Percentiles rank a stretch among this genome's conserved stretches.
Conservation (phyloP, 2,329 filamentous ascomycete genomes). For the Diplocarpon mali region DNA sequence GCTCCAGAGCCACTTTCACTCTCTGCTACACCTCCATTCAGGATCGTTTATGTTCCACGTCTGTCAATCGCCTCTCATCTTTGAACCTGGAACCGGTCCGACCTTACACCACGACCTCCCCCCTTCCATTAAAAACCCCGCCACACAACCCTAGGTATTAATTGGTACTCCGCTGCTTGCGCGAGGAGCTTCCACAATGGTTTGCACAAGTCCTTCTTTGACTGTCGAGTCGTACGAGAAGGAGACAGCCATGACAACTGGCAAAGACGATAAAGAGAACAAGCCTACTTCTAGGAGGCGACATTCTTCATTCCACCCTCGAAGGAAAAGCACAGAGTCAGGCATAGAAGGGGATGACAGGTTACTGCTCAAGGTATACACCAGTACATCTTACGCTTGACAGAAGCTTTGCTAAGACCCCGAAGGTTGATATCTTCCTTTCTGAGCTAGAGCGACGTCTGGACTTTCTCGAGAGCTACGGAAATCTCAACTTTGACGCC, state of each 20-base stretch:
- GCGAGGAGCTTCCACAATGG: constrained; percentile 19
- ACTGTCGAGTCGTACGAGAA: constrained; percentile 26
- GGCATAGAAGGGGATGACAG: constrained; percentile 53
- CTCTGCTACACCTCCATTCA: constrained; percentile 5
- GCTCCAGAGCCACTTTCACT: constrained; percentile 9
- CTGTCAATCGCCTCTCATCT: neutral
- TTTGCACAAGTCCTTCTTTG: constrained; percentile 24
- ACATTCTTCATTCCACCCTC: constrained; percentile 46
- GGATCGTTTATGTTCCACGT: neutral
- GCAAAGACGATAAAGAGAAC: constrained; percentile 12
- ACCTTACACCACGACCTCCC: too few relatives aligned
- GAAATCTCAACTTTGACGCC: constrained; percentile 71
- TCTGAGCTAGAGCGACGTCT: constrained; percentile 77
- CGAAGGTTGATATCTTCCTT: constrained; percentile 66
- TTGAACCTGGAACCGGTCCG: too few relatives aligned
- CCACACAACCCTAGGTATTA: too few relatives aligned
- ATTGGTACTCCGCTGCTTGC: neutral
- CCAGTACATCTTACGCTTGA: neutral
- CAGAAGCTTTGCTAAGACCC: neutral
- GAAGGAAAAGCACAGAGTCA: constrained; percentile 44
- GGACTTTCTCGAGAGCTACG: constrained; percentile 80
- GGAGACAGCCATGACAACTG: constrained; percentile 13
- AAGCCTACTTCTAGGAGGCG: constrained; percentile 29
- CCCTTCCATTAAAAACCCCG: too few relatives aligned
- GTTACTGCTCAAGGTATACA: constrained; percentile 43